Evolutionary conservation across 1,284 basidiomycete species (phyloP).

Genomic region (Trichosporon sp.): DNA sequence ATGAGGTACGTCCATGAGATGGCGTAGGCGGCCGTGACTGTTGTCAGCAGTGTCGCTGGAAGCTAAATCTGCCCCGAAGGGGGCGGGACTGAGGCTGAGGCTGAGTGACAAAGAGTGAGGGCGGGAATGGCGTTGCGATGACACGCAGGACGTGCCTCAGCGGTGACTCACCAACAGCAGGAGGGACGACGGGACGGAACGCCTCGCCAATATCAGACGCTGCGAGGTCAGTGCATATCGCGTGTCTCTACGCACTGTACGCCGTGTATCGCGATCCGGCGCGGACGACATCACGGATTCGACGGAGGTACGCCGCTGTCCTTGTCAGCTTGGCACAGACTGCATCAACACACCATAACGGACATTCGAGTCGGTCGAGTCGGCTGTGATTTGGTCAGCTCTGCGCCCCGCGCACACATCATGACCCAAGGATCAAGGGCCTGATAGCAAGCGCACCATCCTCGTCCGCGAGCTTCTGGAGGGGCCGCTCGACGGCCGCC

Average conservation of each 20-base stretch:
- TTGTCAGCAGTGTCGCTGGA: background rate
- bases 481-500: background rate
- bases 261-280: slow-evolving; percentile 72
- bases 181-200: slow-evolving; percentile 78
- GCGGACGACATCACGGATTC: slow-evolving; percentile 67
- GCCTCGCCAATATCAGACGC: slow-evolving; percentile 86
- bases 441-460: background rate
- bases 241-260: slow-evolving; percentile 57
- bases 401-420: background rate
- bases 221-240: slow-evolving; percentile 46
- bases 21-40: slow-evolving; percentile 61
- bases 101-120: no score
- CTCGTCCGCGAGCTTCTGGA: slow-evolving; percentile 1
- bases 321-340: slow-evolving; percentile 20
- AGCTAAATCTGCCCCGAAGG: background rate
- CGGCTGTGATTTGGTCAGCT: slow-evolving; percentile 23
- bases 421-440: no score
- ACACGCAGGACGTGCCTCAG: no score
- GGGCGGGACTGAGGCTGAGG: no score
- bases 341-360: slow-evolving; percentile 39
- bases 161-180: slow-evolving; percentile 54
- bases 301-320: slow-evolving; percentile 70
- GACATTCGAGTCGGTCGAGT: slow-evolving; percentile 46
- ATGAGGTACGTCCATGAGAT: slow-evolving; percentile 70
- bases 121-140: no score